phyloP scores from a whole-genome alignment of 2,329 filamentous ascomycete species.

The Colletotrichum siamense region DNA sequence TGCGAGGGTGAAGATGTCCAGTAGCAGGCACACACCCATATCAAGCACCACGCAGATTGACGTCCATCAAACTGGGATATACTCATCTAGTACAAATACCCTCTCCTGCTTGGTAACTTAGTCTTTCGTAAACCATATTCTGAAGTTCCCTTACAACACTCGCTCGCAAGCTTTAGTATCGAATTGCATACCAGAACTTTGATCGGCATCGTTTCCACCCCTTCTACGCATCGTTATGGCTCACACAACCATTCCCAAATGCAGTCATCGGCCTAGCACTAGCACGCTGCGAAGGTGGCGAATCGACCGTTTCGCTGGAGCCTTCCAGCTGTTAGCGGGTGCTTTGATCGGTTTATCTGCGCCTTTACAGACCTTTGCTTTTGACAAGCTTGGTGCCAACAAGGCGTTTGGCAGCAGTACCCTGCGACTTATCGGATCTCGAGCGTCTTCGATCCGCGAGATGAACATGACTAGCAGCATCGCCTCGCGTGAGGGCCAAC shows the following conservation, averaged over 20 bases:
- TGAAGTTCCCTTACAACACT: background rate
- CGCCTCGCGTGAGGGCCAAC: background rate
- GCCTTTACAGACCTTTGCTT: background rate
- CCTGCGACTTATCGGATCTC: background rate
- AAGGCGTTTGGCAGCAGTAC: background rate
- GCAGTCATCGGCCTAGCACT: background rate
- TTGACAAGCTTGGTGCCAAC: background rate
- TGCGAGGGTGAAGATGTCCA: background rate
- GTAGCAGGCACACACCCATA: background rate
- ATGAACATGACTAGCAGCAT: background rate
- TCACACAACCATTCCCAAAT: background rate
- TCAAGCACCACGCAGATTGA: background rate
- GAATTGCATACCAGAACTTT: background rate
- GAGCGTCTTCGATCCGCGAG: background rate
- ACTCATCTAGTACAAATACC: background rate
- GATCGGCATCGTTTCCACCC: background rate
- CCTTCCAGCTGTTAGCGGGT: background rate
- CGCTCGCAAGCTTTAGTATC: background rate
- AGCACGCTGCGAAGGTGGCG: background rate
- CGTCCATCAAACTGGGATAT: background rate
- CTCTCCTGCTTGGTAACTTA: background rate
- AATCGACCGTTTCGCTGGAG: background rate
- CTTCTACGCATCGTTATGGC: background rate
- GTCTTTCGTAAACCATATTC: background rate
- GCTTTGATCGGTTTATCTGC: background rate